Base-by-base conservation (phyloP, 148 eudicot genomes). In the Camellia japonica region DNA sequence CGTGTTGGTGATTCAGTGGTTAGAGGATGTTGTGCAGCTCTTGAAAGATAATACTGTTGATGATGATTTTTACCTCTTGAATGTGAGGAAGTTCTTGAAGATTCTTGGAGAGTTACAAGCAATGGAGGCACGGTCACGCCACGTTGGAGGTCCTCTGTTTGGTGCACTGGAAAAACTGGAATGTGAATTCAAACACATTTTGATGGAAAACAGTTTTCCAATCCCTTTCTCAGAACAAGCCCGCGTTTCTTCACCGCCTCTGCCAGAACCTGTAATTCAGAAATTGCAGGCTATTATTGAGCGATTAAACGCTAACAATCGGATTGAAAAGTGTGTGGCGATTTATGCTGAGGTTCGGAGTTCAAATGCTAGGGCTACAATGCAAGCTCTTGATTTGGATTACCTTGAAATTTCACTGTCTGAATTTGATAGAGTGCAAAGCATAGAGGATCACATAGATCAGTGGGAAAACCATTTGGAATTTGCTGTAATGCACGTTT, bases 401-500 rank as follows among this genome's bases (percentile, higher is more conserved):
- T 94, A 94, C 83, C 84, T 90, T 3, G 88, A 87, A 47, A 75
- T 64, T 4, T 75, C 90, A 23, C 78, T 95, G 60, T 85, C 89
- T 0, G 93, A 91, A 81, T 74, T 78, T 52, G 97, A 87, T 54
- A 90, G 95, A 11, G 87, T 87, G 30, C 90, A 90, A 73, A 83
- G 67, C 64, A 61, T 90, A 23, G 98, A 93, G 82, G 80, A 79
- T 38, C 79, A 83, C 77, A 82, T 91, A 68, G 83, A 82, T 56
- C 83, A 82, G 73, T 93, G 99, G 99, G 81, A 86, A 10, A 83
- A 70, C 46, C 90, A 93, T 84, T 80, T 93, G 83, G 93, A 88
- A 86, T 89, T 87, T 77, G 84, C 86, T n/a, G 73, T 93, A 23
- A 90, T 85, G 84, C 68, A 88, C 62, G 66, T 93, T 66, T 77